These are phyloP conservation scores for Trichosporon coremiiforme DNA, from an alignment of 1,284 basidiomycete species.

Conservation along the genomic window DNA sequence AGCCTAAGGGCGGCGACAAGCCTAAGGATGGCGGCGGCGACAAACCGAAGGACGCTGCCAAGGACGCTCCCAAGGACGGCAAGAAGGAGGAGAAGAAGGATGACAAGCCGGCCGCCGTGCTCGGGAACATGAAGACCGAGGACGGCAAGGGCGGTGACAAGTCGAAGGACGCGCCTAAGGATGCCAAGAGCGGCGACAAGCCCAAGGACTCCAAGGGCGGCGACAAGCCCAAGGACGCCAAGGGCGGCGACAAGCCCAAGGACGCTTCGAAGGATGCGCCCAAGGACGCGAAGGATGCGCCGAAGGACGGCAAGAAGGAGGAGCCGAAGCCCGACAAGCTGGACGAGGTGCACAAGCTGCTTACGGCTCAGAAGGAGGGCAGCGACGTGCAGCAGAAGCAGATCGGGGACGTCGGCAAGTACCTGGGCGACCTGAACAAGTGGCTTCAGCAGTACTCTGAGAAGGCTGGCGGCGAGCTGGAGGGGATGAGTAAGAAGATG, in stretches of 20 bases:
- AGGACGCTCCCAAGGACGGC: constrained; percentile 4
- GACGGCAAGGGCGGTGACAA: constrained; percentile 8
- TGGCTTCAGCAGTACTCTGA: constrained; percentile 81
- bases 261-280: not conserved
- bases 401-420: constrained; percentile 52
- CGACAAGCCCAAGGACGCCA: too few relatives aligned
- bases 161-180: not conserved
- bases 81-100: not conserved
- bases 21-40: not conserved
- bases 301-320: constrained; percentile 9
- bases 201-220: constrained; percentile 7
- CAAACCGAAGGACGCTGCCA: not conserved
- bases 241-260: not conserved
- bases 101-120: constrained; percentile 9
- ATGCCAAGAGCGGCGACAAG: not conserved
- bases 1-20: not conserved
- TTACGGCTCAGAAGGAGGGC: constrained; percentile 47
- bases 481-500: constrained; percentile 64
- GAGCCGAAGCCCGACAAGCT: constrained; percentile 13
- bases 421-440: constrained; percentile 56
- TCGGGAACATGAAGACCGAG: not conserved
- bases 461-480: constrained; percentile 70
- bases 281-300: constrained; percentile 10
- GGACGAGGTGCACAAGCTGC: constrained; percentile 21
- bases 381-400: constrained; percentile 48